These are phyloP conservation scores for Metroxylon sagu DNA, from an alignment of 176 grass and related monocot species.

Conservation along the genomic window DNA sequence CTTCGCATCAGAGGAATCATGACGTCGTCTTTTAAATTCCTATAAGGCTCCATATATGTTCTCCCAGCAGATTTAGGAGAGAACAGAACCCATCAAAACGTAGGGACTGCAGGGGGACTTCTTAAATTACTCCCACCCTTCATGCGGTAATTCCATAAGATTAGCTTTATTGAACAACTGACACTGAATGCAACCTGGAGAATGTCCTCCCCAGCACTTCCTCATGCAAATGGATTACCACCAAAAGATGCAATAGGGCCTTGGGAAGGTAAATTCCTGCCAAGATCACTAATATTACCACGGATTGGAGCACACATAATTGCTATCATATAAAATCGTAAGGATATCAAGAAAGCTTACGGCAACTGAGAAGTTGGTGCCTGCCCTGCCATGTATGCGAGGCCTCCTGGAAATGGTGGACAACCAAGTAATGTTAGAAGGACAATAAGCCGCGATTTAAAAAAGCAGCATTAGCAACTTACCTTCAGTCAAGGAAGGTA, in stretches of 20 bases:
- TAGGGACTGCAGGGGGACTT: no score
- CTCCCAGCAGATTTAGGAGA: no score
- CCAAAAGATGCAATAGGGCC: constrained; percentile 35
- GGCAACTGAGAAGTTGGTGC: constrained; percentile 31
- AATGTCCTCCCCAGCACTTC: background rate
- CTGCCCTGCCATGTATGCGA: constrained; percentile 40
- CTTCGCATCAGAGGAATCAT: no score
- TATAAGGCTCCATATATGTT: no score
- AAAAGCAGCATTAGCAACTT: constrained; percentile 2
- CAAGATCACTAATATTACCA: constrained; percentile 12
- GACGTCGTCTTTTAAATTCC: no score
- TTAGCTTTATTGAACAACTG: no score
- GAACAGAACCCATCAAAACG: no score
- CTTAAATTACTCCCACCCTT: no score
- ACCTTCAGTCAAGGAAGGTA: constrained; percentile 58
- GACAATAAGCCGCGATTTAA: background rate
- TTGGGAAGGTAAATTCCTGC: constrained; percentile 56
- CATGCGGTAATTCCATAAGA: no score
- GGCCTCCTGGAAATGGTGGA: constrained; percentile 37
- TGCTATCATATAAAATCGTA: background rate
- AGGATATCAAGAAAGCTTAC: constrained; percentile 39
- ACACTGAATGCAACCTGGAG: background rate
- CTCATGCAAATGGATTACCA: constrained; percentile 85
- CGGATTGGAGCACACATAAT: constrained; percentile 3
- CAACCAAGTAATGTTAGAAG: constrained; percentile 18